Evolutionary conservation across 306 rosid genomes (phyloP), one percentile per base, ranked within the genome.

Genomic region (Cicer judaicum): DNA sequence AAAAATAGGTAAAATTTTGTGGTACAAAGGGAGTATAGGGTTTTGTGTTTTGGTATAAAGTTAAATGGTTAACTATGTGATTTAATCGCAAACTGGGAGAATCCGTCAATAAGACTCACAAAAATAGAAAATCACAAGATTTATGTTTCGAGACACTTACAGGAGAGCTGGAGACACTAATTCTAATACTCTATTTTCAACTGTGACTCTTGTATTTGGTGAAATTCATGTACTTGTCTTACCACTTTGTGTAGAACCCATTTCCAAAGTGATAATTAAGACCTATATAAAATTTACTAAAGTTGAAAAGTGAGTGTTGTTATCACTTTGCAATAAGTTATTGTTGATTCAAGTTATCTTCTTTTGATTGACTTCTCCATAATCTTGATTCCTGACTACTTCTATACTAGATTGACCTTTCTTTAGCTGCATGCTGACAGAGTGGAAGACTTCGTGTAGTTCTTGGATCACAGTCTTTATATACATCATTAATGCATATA

Each of bases 381-480:
- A 24, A 4, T 24, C 34, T 24, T 24, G 38, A 61, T 10, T 53
- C 48, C 29, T 44, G 34, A 68, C 52, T 60, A 65, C 72, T 49
- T 14, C 57, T 60, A 73, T 4, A 10, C 61, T 41, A 75, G 75
- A 40, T 68, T 61, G 48, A 52, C 41, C 53, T 63, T 53, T 7
- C 13, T 6, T 16, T 21, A 66, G 49, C 38, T 73, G 73, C 41
- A 66, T 55, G 21, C 71, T 24, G 61, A 55, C 36, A 73, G 73
- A 68, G 63, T 62, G 54, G 16, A 59, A 53, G 53, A 64, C 46
- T 55, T 68, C 56, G 16, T 41, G 41, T 18, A 29, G 18, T 73
- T 42, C 50, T 76, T 76, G 62, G 70, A 79, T 72, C 40, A 53
- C 13, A 19, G 10, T 62, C 67, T 68, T 47, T 55, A 4, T 18